Percentiles rank a stretch among this genome's conserved stretches.
phyloP scores from a whole-genome alignment of 768 basidiomycete species.

The Lentinula edodes region DNA sequence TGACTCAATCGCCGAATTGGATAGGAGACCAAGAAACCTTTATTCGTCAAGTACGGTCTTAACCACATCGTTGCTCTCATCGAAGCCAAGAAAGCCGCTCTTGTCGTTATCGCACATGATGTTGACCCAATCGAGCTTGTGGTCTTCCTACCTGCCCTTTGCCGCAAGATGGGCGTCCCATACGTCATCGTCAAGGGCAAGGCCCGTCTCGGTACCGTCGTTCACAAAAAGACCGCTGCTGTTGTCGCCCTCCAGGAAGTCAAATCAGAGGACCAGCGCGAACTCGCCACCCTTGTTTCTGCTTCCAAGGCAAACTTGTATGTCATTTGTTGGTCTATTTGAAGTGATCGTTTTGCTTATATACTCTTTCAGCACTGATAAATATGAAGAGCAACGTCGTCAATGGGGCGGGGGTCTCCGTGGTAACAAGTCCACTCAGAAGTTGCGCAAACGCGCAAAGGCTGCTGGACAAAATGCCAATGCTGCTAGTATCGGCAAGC shows the following conservation, averaged over 20 bases:
- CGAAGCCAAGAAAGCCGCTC: slow-evolving; percentile 95
- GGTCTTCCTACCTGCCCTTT: slow-evolving; percentile 95
- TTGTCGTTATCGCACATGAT: slow-evolving; percentile 95
- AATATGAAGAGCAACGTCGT: slow-evolving; percentile 87
- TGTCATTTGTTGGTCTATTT: slow-evolving; percentile 24
- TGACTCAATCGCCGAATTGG: too few relatives aligned
- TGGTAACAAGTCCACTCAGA: slow-evolving; percentile 91
- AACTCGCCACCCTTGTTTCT: slow-evolving; percentile 86
- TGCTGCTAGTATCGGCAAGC: slow-evolving; percentile 55
- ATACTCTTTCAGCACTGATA: slow-evolving; percentile 60
- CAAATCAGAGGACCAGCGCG: slow-evolving; percentile 88
- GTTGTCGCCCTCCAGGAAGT: slow-evolving; percentile 92
- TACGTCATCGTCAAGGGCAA: slow-evolving; percentile 99
- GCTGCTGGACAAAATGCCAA: slow-evolving; percentile 67
- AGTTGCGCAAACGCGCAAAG: slow-evolving; percentile 93
- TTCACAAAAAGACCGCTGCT: slow-evolving; percentile 97
- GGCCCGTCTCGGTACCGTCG: slow-evolving; percentile 95
- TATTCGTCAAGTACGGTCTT: slow-evolving; percentile 93
- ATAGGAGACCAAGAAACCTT: slow-evolving; percentile 69
- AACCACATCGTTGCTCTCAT: slow-evolving; percentile 96
- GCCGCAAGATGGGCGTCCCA: slow-evolving; percentile 99
- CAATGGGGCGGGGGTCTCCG: slow-evolving; percentile 96
- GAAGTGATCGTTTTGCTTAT: background rate
- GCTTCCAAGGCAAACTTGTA: slow-evolving; percentile 98
- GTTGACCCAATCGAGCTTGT: slow-evolving; percentile 99